Percentiles rank a stretch among this genome's conserved stretches.
Conservation (phyloP, 1,284 basidiomycete species). For the Coniferiporia weirii region DNA sequence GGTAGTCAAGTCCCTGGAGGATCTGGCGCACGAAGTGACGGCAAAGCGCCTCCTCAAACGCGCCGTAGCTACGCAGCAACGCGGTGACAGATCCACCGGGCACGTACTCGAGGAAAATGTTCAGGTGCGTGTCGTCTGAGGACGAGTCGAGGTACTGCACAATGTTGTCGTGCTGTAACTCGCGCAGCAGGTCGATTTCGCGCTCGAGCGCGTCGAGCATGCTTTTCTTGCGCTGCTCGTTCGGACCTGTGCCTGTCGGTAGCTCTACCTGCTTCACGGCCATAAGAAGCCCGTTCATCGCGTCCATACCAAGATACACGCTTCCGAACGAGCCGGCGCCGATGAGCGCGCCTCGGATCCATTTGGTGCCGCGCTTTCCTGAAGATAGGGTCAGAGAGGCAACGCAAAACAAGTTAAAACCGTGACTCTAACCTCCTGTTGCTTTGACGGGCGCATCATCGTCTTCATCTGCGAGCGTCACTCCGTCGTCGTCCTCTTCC, state of each 20-base stretch:
- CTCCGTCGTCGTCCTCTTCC: constrained; percentile 43
- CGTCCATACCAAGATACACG: constrained; percentile 97
- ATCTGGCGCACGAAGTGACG: constrained; percentile 96
- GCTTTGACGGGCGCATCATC: constrained; percentile 48
- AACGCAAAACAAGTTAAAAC: not conserved
- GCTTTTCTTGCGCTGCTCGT: constrained; percentile 89
- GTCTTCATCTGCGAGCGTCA: constrained; percentile 38
- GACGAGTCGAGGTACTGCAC: constrained; percentile 97
- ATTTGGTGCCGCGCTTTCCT: constrained; percentile 76
- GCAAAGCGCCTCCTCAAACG: constrained; percentile 93
- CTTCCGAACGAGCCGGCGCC: constrained; percentile 95
- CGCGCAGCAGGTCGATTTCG: constrained; percentile 95
- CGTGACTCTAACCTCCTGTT: constrained; percentile 47
- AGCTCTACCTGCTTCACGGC: constrained; percentile 99
- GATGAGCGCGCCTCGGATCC: constrained; percentile 98
- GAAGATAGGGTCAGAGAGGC: constrained; percentile 9
- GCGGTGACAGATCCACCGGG: constrained; percentile 97
- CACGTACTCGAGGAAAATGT: constrained; percentile 99
- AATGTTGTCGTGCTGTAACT: constrained; percentile 94
- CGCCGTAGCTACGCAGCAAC: constrained; percentile 88
- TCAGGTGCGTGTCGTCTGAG: constrained; percentile 82
- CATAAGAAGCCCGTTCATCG: constrained; percentile 90
- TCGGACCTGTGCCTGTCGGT: constrained; percentile 79
- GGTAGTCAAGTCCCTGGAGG: constrained; percentile 84
- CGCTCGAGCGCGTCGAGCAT: constrained; percentile 95